Evolutionary conservation across 108 stramenopile genomes (phyloP).

Genomic region (Cylindrotheca fusiformis): DNA sequence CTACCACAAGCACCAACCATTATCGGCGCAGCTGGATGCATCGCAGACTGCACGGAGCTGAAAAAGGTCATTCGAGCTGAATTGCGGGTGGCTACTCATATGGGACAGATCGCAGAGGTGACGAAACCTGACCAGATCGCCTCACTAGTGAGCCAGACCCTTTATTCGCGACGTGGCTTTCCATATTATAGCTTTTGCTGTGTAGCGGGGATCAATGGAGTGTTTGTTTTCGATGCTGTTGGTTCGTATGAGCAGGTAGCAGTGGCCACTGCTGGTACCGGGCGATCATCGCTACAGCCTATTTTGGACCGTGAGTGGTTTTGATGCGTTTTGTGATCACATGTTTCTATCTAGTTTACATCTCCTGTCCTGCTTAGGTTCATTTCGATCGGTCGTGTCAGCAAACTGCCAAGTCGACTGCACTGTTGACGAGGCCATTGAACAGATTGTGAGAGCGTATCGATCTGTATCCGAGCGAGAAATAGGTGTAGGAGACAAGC

Average conservation of each 20-base stretch:
- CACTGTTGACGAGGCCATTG: conserved; percentile 57
- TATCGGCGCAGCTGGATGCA: conserved; percentile 75
- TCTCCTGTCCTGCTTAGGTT: not conserved
- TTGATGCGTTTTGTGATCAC: conserved; percentile 19
- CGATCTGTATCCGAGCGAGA: conserved; percentile 83
- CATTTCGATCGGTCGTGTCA: too few relatives aligned
- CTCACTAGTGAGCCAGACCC: conserved; percentile 56
- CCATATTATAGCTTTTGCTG: conserved; percentile 87
- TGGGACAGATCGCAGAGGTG: conserved; percentile 2
- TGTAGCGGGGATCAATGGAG: conserved; percentile 51
- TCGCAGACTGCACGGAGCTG: conserved; percentile 73
- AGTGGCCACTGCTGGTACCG: conserved; percentile 75
- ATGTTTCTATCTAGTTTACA: too few relatives aligned
- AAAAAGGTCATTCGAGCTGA: conserved; percentile 58
- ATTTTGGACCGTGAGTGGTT: conserved; percentile 78
- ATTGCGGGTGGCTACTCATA: conserved; percentile 38
- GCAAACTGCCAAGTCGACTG: conserved; percentile 46
- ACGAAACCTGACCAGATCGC: conserved; percentile 48
- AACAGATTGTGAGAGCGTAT: conserved; percentile 56
- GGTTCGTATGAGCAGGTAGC: conserved; percentile 83
- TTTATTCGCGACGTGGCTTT: conserved; percentile 73
- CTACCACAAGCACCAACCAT: conserved; percentile 34
- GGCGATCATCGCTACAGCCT: conserved; percentile 76
- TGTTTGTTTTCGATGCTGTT: conserved; percentile 86
- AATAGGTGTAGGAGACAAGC: conserved; percentile 75